These are phyloP conservation scores for Pseudocercospora musae DNA, from an alignment of 2,329 filamentous ascomycete genomes.

Conservation along the genomic window DNA sequence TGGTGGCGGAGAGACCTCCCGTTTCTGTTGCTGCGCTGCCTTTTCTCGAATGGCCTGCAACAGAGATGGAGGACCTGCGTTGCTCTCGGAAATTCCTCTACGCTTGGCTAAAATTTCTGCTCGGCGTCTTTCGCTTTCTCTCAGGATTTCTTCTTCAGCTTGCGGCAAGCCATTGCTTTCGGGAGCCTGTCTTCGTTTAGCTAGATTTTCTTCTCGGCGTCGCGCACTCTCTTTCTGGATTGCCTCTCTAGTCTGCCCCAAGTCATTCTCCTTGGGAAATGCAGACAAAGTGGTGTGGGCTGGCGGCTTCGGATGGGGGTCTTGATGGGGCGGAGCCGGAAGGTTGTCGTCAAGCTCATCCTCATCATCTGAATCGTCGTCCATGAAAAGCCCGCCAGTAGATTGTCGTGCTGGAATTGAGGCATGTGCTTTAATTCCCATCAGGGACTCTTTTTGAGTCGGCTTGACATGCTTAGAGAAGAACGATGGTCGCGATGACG, in stretches of 20 bases:
- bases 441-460: not conserved
- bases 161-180: not conserved
- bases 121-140: not conserved
- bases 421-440: not conserved
- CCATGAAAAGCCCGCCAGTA: not conserved
- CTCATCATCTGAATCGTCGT: conserved; percentile 2
- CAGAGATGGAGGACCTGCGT: not conserved
- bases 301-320: not conserved
- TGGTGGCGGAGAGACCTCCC: not conserved
- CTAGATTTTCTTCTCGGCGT: not conserved
- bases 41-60: not conserved
- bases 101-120: not conserved
- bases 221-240: not conserved
- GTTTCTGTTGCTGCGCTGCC: not conserved
- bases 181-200: not conserved
- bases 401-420: not conserved
- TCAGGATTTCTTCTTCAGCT: not conserved
- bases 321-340: not conserved
- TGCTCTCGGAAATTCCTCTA: not conserved
- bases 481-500: not conserved
- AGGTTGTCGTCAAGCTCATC: not conserved
- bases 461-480: not conserved
- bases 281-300: not conserved
- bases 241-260: not conserved
- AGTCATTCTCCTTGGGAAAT: not conserved